A percentile compares a stretch with the other conserved stretches of the same genome.
Evolutionary conservation across 2,329 filamentous ascomycete species (phyloP).

Genomic region (Pseudopyricularia cyperi): DNA sequence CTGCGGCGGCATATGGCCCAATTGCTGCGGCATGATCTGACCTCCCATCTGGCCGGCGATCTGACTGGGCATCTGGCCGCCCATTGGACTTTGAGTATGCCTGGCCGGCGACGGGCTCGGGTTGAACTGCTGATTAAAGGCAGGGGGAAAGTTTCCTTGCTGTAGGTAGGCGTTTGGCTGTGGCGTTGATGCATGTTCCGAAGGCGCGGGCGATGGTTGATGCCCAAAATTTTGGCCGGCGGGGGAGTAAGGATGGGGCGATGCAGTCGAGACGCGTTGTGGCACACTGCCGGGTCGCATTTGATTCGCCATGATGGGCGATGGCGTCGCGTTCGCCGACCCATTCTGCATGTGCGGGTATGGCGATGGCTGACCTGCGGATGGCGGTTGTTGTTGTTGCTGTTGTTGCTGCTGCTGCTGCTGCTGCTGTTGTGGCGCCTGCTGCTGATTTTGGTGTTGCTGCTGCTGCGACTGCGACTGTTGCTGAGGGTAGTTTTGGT

Average conservation of each 20-base stretch:
- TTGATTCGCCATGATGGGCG: conserved; percentile 82
- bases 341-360: conserved; percentile 77
- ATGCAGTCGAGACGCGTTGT: conserved; percentile 79
- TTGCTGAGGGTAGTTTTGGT: conserved; percentile 52
- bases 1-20: conserved; percentile 23
- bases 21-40: conserved; percentile 43
- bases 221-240: conserved; percentile 57
- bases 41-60: conserved; percentile 17
- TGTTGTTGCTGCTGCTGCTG: conserved; percentile 43
- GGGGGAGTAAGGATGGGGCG: conserved; percentile 81
- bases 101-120: conserved; percentile 42
- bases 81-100: conserved; percentile 41
- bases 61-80: conserved; percentile 11
- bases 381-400: conserved; percentile 36
- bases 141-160: conserved; percentile 39
- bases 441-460: background rate
- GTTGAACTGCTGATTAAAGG: conserved; percentile 46
- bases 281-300: conserved; percentile 56
- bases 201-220: conserved; percentile 64
- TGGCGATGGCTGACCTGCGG: conserved; percentile 49
- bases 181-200: conserved; percentile 62
- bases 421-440: conserved; percentile 47
- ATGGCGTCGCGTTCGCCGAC: conserved; percentile 76
- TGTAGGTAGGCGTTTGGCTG: conserved; percentile 61
- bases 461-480: background rate